Evolutionary conservation across 2,329 filamentous ascomycete genomes (phyloP), one percentile per base, ranked within the genome.

Genomic region (Cadophora sp.): DNA sequence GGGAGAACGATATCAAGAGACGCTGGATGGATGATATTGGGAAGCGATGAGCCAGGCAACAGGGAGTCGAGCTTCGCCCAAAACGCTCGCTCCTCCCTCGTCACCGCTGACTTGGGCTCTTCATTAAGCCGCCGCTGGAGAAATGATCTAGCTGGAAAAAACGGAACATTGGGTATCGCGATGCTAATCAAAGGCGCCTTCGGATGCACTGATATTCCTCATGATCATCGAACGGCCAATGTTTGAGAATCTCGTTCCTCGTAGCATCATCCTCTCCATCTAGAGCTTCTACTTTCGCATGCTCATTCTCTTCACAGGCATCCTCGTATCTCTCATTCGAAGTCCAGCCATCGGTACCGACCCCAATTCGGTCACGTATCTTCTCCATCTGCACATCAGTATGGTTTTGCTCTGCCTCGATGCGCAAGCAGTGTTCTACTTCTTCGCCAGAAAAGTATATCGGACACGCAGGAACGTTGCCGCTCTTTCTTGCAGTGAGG

Each of bases 31-130:
- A 33, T 9, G 30, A 9, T 5, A 33, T 33, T 33, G 30, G 30
- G 30, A 33, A 33, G 30, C 30, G 30, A 33, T 33, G 30, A 33
- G 30, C 9, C 30, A 33, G 30, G 30, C 9, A 33, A 33, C 30
- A 33, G 30, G 30, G 30, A 33, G 30, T 33, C 30, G 36, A 39
- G 36, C 5, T 90, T 90, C 70, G 82, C 87, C 41, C 81, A 84
- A 66, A 80, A 81, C 9, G 84, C 87, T 0, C 85, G 86, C 16
- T 83, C 83, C 51, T 89, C 90, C 68, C 82, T 90, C 14, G 89
- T 86, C 55, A 88, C 88, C 73, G 89, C 87, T 18, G 65, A 67
- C 45, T 63, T 66, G 53, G 59, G 43, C 30, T 53, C 51, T 63
- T 63, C 43, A 63, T 63, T 66, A 22, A 66, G 53, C n/a, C 53